phyloP scores from a whole-genome alignment of 1,284 basidiomycete genomes.

The Fereydounia khargensis region DNA sequence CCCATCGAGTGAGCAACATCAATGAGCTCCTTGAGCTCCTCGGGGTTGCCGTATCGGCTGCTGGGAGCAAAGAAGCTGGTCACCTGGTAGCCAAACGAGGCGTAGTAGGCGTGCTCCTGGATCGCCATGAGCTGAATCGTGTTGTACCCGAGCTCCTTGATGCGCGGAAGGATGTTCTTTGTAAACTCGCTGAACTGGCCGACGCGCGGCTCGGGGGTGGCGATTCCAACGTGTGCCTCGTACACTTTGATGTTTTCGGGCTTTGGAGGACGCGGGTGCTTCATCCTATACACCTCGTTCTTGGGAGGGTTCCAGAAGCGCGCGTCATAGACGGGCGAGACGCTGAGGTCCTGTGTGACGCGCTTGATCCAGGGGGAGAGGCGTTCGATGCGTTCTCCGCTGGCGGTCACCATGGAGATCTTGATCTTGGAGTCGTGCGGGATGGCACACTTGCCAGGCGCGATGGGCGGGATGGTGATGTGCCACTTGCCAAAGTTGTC shows the following conservation, averaged over 20 bases:
- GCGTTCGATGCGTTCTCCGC: constrained; percentile 79
- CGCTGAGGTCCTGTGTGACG: constrained; percentile 85
- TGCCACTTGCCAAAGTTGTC: constrained; percentile 91
- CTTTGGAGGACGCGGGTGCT: constrained; percentile 70
- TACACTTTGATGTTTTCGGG: constrained; percentile 79
- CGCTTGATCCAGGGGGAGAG: constrained; percentile 90
- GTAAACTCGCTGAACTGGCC: constrained; percentile 95
- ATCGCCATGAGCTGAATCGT: constrained; percentile 79
- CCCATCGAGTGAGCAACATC: constrained; percentile 93
- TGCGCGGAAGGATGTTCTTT: constrained; percentile 75
- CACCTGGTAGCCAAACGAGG: constrained; percentile 97
- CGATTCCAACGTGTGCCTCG: constrained; percentile 97
- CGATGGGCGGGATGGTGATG: constrained; percentile 71
- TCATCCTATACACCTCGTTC: constrained; percentile 74
- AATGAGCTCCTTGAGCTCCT: constrained; percentile 90
- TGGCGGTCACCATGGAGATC: constrained; percentile 65
- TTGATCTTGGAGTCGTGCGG: constrained; percentile 93
- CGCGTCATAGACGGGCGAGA: constrained; percentile 90
- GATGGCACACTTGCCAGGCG: constrained; percentile 67
- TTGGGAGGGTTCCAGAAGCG: constrained; percentile 95
- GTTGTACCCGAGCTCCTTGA: constrained; percentile 90
- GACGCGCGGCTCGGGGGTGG: constrained; percentile 78
- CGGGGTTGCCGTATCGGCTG: constrained; percentile 81
- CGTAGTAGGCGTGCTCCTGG: constrained; percentile 98
- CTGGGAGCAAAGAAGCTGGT: constrained; percentile 97